Percentiles rank a stretch among this genome's conserved stretches.
Evolutionary conservation across 192 early-diverging fungal genomes (phyloP).

Genomic region (Rhizophagus sp.): DNA sequence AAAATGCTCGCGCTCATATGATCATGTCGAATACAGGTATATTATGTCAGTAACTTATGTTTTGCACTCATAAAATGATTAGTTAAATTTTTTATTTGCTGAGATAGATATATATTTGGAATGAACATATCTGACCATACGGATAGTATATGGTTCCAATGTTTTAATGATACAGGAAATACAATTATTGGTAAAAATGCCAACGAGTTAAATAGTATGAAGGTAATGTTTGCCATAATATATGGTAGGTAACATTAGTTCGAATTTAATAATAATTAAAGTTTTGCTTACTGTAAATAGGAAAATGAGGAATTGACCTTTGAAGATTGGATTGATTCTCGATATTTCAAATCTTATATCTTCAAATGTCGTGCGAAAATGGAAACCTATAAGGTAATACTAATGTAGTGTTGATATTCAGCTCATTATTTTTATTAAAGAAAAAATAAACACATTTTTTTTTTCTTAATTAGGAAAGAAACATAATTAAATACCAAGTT

Average conservation of each 20-base stretch:
- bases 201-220: constrained; percentile 63
- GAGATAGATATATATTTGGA: constrained; percentile 66
- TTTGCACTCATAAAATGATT: background rate
- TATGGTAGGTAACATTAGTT: constrained; percentile 5
- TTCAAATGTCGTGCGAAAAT: constrained; percentile 80
- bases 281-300: constrained; percentile 22
- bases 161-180: constrained; percentile 83
- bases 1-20: constrained; percentile 74
- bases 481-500: background rate
- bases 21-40: constrained; percentile 72
- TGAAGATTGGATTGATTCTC: constrained; percentile 48
- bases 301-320: constrained; percentile 51
- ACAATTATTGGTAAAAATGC: constrained; percentile 70
- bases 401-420: constrained; percentile 35
- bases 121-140: constrained; percentile 74
- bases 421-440: background rate
- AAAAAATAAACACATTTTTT: background rate
- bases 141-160: constrained; percentile 77
- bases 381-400: constrained; percentile 76
- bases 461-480: background rate
- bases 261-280: background rate
- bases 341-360: constrained; percentile 67
- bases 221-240: constrained; percentile 36
- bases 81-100: background rate
- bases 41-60: background rate